These are phyloP conservation scores for Scutellaria baicalensis DNA, from an alignment of 257 asterid genomes.

Conservation along the genomic window DNA sequence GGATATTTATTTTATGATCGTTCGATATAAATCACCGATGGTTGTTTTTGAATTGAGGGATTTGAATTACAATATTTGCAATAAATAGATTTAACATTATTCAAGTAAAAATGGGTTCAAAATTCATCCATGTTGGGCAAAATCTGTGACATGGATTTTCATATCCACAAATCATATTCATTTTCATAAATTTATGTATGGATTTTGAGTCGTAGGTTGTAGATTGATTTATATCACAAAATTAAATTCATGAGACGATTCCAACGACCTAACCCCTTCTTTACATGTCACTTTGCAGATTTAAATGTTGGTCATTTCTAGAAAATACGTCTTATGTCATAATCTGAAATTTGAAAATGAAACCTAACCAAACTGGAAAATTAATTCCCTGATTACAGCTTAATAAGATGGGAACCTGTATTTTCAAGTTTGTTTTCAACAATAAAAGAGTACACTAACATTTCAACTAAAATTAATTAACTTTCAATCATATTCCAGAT, in stretches of 20 bases:
- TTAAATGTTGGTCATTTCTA: background rate
- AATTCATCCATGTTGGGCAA: too few relatives aligned
- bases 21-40: too few relatives aligned
- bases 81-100: too few relatives aligned
- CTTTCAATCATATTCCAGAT: background rate
- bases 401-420: background rate
- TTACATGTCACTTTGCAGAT: background rate
- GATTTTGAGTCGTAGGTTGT: too few relatives aligned
- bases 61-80: background rate
- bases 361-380: constrained; percentile 7
- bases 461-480: background rate
- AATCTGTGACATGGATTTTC: too few relatives aligned
- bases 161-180: too few relatives aligned
- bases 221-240: too few relatives aligned
- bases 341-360: constrained; percentile 7
- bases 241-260: too few relatives aligned
- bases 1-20: too few relatives aligned
- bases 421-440: background rate
- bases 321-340: background rate
- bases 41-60: background rate
- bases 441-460: background rate
- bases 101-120: too few relatives aligned
- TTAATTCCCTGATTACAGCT: background rate
- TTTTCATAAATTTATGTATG: too few relatives aligned
- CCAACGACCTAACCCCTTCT: background rate